A percentile compares a stretch with the other conserved stretches of the same genome.
Evolutionary conservation across 2,329 filamentous ascomycete species (phyloP).

Genomic region (Rhinocladiella mackenziei): DNA sequence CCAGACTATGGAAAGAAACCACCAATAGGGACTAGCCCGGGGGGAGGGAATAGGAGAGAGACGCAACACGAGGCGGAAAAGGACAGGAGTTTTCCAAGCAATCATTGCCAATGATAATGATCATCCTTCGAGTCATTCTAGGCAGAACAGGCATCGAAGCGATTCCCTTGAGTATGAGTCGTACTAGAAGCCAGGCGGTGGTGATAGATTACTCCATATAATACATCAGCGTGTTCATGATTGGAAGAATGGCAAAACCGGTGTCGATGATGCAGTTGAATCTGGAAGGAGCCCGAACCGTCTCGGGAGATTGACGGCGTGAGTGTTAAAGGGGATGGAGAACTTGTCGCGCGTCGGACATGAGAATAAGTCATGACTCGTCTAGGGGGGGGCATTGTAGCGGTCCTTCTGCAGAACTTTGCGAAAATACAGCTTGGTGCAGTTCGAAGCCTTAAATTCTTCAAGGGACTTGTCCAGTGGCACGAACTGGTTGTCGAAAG

Average conservation of each 20-base stretch:
- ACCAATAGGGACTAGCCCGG: slow-evolving; percentile 13
- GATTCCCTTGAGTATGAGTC: slow-evolving; percentile 9
- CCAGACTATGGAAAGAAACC: slow-evolving; percentile 9
- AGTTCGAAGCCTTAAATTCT: no score
- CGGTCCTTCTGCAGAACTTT: neutral
- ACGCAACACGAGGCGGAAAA: slow-evolving; percentile 15
- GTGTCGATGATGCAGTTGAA: slow-evolving; percentile 4
- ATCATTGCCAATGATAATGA: slow-evolving; percentile 10
- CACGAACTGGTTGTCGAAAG: neutral
- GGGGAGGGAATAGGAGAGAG: slow-evolving; percentile 1
- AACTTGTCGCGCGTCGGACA: neutral
- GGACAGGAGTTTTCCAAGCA: slow-evolving; percentile 5
- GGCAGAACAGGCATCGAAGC: slow-evolving; percentile 18
- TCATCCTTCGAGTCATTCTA: slow-evolving; percentile 9
- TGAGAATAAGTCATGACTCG: neutral
- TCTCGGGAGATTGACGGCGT: slow-evolving; percentile 6
- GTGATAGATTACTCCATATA: no score
- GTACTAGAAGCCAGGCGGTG: slow-evolving; percentile 6
- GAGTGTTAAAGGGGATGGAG: neutral
- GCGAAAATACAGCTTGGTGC: no score
- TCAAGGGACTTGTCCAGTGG: no score
- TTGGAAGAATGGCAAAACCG: slow-evolving; percentile 9
- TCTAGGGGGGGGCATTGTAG: neutral
- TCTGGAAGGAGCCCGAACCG: neutral
- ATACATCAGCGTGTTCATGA: no score